Percentiles rank a stretch among this genome's conserved stretches.
Evolutionary conservation across 441 rosid species (phyloP).

Genomic region (Manihot esculenta): DNA sequence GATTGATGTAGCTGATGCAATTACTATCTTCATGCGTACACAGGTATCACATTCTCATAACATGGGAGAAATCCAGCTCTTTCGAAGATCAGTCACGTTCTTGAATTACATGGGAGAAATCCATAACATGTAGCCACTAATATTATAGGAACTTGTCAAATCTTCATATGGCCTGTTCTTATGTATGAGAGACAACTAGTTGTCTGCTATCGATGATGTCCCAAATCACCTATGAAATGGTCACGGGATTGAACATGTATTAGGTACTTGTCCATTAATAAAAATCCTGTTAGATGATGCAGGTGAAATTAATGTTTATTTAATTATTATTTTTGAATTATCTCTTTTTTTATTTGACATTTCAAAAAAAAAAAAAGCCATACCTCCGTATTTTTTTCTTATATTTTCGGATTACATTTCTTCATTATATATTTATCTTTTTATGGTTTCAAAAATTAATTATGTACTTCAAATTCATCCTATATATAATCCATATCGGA

Average conservation of each 20-base stretch:
- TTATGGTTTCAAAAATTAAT: too few species aligned
- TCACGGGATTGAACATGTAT: not conserved
- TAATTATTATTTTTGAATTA: too few species aligned
- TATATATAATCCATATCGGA: too few species aligned
- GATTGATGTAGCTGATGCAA: conserved; percentile 90
- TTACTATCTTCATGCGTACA: conserved; percentile 81
- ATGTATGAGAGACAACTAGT: not conserved
- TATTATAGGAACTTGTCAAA: not conserved
- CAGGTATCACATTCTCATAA: conserved; percentile 51
- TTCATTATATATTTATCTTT: too few species aligned
- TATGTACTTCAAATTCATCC: too few species aligned
- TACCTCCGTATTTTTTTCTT: too few species aligned
- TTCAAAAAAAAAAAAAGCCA: too few species aligned
- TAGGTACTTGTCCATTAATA: not conserved
- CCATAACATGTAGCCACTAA: not conserved
- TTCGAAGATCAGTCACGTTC: not conserved
- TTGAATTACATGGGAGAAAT: not conserved
- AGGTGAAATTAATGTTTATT: not conserved
- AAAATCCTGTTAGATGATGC: not conserved
- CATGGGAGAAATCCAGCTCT: too few species aligned
- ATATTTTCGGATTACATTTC: too few species aligned
- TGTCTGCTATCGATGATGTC: not conserved
- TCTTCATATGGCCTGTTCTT: not conserved
- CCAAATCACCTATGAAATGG: not conserved
- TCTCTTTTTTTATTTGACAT: too few species aligned